These are phyloP conservation scores for Odonthalia washingtoniensis DNA, from an alignment of 31 red algal species.

Conservation along the genomic window DNA sequence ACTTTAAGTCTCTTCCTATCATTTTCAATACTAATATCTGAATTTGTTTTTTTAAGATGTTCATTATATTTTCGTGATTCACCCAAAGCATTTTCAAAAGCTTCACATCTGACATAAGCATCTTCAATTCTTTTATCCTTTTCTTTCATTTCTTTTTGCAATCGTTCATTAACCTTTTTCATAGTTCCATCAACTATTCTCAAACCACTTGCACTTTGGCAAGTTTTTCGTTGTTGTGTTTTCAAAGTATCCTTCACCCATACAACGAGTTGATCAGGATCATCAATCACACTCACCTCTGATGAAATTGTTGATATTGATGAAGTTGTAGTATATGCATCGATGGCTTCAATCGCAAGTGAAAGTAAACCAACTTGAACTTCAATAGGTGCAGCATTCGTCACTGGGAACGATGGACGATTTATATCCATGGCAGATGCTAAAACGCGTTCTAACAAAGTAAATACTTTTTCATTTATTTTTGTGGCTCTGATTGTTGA, in stretches of 20 bases:
- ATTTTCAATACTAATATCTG: too few relatives aligned
- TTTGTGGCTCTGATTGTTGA: neutral
- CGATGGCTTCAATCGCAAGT: neutral
- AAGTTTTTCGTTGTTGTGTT: too few relatives aligned
- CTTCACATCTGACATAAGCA: neutral
- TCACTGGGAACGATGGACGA: neutral
- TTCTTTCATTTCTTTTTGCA: neutral
- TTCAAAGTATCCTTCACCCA: too few relatives aligned
- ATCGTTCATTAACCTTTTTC: too few relatives aligned
- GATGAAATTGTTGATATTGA: neutral
- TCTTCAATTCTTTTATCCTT: neutral
- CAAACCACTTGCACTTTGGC: too few relatives aligned
- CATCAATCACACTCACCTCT: too few relatives aligned
- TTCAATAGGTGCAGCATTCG: neutral
- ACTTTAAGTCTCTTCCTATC: too few relatives aligned
- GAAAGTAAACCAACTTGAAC: neutral
- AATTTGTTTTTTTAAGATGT: neutral
- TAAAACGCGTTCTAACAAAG: neutral
- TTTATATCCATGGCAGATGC: neutral
- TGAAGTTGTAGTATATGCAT: neutral
- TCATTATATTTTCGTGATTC: neutral
- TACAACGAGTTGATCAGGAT: too few relatives aligned
- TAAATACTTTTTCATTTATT: neutral
- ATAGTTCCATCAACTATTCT: too few relatives aligned
- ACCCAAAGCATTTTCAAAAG: conserved; percentile 1